Evolutionary conservation across 2,329 filamentous ascomycete species (phyloP), one percentile per base, ranked within the genome.

Genomic region (Arthrinium phaeospermum): DNA sequence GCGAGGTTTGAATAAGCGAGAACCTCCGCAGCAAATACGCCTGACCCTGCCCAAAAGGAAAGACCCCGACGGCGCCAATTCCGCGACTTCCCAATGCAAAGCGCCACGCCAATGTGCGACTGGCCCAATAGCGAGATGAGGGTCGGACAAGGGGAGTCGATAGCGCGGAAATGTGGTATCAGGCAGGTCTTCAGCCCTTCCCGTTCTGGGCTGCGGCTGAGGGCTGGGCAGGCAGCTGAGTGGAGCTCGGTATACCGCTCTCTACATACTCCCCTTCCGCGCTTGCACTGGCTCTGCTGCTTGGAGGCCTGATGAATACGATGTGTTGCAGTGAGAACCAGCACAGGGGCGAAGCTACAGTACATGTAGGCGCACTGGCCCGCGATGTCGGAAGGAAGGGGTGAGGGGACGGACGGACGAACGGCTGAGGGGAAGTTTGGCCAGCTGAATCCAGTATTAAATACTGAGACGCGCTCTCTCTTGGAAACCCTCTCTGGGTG

Each of bases 191-290:
- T 64, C 57, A 64, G 57, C 57, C 57, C 57, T 64, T 64, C 57
- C 57, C 57, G 34, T 64, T 64, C 57, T 41, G 34, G 57, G 22
- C 10, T 64, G 57, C 57, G 57, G 57, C 57, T 64, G 57, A 64
- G 57, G 57, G 19, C 34, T 64, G 57, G 34, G 57, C 57, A 64
- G 34, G 57, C 57, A 64, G 57, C 57, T 64, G 57, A 64, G 57
- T 64, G 57, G 57, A 19, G 57, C 34, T 41, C 34, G 12, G n/a
- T 13, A 64, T 61, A n/a, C 46, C 19, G 24, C 51, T 16, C 7
- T 37, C 53, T 10, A n/a, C n/a, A n/a, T n/a, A 30, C 30, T 30
- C 6, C 19, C 8, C 19, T 57, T 30, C 22, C 53, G 53, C 53
- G 13, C 6, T 37, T 61, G 27, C 27, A 7, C 16, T 37, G 53